Evolutionary conservation across 2,329 filamentous ascomycete species (phyloP), one percentile per base, ranked within the genome.

Genomic region (Alternaria solani): DNA sequence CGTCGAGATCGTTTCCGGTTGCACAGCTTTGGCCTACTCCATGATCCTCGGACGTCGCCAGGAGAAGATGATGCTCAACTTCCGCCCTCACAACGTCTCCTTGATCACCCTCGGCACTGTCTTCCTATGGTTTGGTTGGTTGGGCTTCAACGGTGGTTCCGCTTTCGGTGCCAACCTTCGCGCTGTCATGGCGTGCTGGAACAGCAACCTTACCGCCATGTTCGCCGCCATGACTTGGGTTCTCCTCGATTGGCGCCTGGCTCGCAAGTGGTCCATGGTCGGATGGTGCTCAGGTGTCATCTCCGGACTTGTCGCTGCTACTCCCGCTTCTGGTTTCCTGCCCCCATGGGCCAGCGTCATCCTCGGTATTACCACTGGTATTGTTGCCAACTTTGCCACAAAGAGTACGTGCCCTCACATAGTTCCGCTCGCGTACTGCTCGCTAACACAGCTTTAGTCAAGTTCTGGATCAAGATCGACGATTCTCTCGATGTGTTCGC

Each of bases 31-130:
- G 47, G 95, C 95, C 67, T 99, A 98, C 83, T 97, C 94, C 2
- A 91, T 92, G 92, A 89, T 97, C 38, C 91, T 99, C 62, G 95
- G 95, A 69, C 92, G 93, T 75, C 93, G 95, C 69, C 95, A 97
- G 83, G 94, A 98, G 84, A 95, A 93, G 84, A 97, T 98, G 93
- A 97, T 98, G 92, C 88, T 97, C 81, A 98, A 98, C 87, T 98
- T 98, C 87, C 92, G 95, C 69, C 95, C 95, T 18, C 95, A 99
- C 86, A 99, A 99, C 84, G 95, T 98, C 68, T 97, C 94, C 6
- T 87, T 98, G 75, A 97, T 99, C 81, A 94, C 95, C 1, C 90
- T 98, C 71, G 95, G 95, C 65, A 98, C 95, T 4, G 87, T 97
- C 67, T 87, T 99, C 72, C 92, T 99, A 57, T 98, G 94, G 94